Percentiles rank a stretch among this genome's conserved stretches.
These are phyloP conservation scores for Eimeria maxima DNA, from an alignment of 169 alveolate genomes.

Conservation along the genomic window DNA sequence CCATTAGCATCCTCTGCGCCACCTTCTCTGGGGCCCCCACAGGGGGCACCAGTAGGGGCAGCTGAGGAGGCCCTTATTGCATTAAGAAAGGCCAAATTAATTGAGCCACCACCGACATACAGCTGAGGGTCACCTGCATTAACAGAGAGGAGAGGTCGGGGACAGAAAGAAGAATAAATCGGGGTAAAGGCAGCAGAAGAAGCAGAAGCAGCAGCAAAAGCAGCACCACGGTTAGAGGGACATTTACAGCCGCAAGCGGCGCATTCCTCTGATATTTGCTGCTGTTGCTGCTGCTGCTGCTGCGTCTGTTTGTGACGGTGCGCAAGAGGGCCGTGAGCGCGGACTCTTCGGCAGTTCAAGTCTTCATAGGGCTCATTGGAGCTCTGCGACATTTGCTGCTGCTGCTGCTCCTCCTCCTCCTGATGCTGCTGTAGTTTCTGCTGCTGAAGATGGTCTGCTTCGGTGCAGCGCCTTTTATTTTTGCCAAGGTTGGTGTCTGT, in stretches of 20 bases:
- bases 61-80: neutral
- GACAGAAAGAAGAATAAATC: neutral
- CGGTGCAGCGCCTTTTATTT: neutral
- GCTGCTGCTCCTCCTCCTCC: conserved; percentile 22
- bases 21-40: too few species aligned
- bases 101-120: conserved; percentile 34
- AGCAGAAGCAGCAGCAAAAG: neutral
- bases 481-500: neutral
- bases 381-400: neutral
- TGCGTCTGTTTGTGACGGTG: too few species aligned
- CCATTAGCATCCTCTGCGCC: too few species aligned
- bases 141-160: conserved; percentile 6
- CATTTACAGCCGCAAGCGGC: neutral
- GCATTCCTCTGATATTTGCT: neutral
- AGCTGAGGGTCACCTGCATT: conserved; percentile 36
- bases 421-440: too few species aligned
- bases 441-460: neutral
- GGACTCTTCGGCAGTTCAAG: neutral
- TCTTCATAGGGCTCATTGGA: neutral
- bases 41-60: too few species aligned
- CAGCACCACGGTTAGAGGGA: neutral
- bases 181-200: neutral
- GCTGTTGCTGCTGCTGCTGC: conserved; percentile 26
- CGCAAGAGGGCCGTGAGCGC: neutral
- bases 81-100: neutral